Evolutionary conservation across 2,329 filamentous ascomycete genomes (phyloP).

Genomic region (Massarina eburnea): DNA sequence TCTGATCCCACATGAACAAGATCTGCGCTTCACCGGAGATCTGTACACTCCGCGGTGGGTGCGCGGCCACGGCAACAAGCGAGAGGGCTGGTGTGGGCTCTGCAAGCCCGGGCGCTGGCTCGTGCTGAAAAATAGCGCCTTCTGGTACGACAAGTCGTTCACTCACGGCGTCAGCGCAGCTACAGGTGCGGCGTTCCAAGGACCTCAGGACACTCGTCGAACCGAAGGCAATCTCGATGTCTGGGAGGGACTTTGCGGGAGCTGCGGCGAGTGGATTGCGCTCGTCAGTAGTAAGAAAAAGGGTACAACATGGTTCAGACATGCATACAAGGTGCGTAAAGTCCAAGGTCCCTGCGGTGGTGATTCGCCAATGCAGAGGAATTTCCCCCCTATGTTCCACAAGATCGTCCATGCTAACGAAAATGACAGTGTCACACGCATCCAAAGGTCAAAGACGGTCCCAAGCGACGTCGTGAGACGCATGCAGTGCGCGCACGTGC

Average conservation of each 20-base stretch:
- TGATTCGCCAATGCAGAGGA: constrained; percentile 3
- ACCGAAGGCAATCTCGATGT: constrained; percentile 81
- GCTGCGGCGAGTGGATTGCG: constrained; percentile 79
- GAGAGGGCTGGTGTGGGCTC: constrained; percentile 86
- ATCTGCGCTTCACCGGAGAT: constrained; percentile 74
- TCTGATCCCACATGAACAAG: constrained; percentile 73
- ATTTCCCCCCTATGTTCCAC: constrained; percentile 8
- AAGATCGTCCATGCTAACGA: constrained; percentile 26
- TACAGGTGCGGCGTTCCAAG: constrained; percentile 76
- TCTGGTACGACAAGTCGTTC: constrained; percentile 92
- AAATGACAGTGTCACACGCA: constrained; percentile 44
- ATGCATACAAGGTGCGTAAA: constrained; percentile 77
- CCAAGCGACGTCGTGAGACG: constrained; percentile 46
- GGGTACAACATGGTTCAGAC: constrained; percentile 88
- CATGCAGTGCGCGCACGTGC: constrained; percentile 40
- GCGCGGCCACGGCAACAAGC: constrained; percentile 81
- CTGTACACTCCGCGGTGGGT: constrained; percentile 84
- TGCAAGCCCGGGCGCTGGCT: constrained; percentile 86
- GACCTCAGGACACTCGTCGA: constrained; percentile 71
- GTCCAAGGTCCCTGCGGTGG: constrained; percentile 6
- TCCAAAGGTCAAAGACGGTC: constrained; percentile 47
- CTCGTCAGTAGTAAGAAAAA: constrained; percentile 86
- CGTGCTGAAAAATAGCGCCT: constrained; percentile 85
- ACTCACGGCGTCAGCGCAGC: constrained; percentile 83
- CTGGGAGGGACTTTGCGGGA: constrained; percentile 77